These are phyloP conservation scores for Vigna reflexopilosa DNA, from an alignment of 306 rosid species.

Conservation along the genomic window DNA sequence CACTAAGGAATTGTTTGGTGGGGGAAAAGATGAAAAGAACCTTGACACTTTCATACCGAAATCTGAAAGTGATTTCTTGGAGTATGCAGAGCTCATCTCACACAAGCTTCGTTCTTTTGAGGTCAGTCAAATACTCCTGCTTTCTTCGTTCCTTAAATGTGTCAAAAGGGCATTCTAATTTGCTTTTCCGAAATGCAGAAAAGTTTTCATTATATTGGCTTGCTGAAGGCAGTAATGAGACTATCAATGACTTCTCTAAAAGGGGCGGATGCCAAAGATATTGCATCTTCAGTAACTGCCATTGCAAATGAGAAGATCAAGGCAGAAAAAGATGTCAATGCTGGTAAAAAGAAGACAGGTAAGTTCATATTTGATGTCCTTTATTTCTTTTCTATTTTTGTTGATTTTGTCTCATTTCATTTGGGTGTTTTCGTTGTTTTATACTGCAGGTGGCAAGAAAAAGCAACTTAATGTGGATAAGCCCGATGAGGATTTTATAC, in stretches of 20 bases:
- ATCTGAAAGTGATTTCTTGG: constrained; percentile 86
- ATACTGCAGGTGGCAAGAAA: constrained; percentile 75
- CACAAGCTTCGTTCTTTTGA: constrained; percentile 71
- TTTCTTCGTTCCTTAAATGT: background rate
- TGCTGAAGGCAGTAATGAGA: constrained; percentile 86
- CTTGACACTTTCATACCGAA: constrained; percentile 89
- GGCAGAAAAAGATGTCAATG: constrained; percentile 89
- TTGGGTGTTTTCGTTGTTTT: background rate
- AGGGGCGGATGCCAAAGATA: constrained; percentile 95
- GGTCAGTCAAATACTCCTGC: constrained; percentile 52
- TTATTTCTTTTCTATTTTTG: background rate
- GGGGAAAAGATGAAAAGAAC: constrained; percentile 68
- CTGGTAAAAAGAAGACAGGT: constrained; percentile 95
- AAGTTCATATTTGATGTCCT: constrained; percentile 3
- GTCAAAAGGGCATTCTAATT: constrained; percentile 33
- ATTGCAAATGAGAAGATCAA: constrained; percentile 93
- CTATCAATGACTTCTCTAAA: constrained; percentile 76
- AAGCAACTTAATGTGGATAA: constrained; percentile 87
- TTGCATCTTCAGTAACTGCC: constrained; percentile 85
- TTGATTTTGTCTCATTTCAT: background rate
- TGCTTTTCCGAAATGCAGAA: constrained; percentile 62
- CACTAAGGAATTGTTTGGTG: constrained; percentile 80
- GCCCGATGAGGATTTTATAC: constrained; percentile 78
- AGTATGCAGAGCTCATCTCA: constrained; percentile 87
- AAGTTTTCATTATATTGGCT: constrained; percentile 77